Evolutionary conservation across 1,284 basidiomycete species (phyloP).

Genomic region (Boletus hoseneyae): DNA sequence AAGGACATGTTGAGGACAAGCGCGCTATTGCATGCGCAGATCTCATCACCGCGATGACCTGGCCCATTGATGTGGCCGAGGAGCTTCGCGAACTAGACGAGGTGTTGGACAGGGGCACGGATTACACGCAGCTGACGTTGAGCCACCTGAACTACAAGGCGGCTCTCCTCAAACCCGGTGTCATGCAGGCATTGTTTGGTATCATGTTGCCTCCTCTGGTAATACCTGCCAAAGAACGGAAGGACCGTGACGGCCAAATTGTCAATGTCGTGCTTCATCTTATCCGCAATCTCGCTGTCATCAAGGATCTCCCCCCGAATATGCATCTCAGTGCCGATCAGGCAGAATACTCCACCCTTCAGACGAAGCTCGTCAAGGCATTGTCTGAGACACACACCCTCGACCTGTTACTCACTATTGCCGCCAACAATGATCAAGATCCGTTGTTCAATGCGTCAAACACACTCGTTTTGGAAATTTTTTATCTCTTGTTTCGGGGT

Average conservation of each 20-base stretch:
- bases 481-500: slow-evolving; percentile 83
- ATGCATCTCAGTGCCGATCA: slow-evolving; percentile 69
- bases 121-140: slow-evolving; percentile 80
- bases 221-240: slow-evolving; percentile 59
- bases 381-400: slow-evolving; percentile 74
- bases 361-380: slow-evolving; percentile 70
- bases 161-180: slow-evolving; percentile 61
- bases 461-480: slow-evolving; percentile 84
- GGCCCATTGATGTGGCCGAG: slow-evolving; percentile 92
- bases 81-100: slow-evolving; percentile 90
- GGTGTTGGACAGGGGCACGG: slow-evolving; percentile 68
- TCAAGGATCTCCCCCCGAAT: slow-evolving; percentile 76
- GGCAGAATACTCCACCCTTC: slow-evolving; percentile 71
- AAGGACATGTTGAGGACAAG: slow-evolving; percentile 77
- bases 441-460: slow-evolving; percentile 81
- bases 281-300: slow-evolving; percentile 86
- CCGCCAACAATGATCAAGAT: slow-evolving; percentile 68
- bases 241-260: slow-evolving; percentile 78
- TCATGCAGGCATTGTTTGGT: slow-evolving; percentile 66
- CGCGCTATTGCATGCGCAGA: slow-evolving; percentile 85
- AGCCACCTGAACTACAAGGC: slow-evolving; percentile 89
- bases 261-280: slow-evolving; percentile 88
- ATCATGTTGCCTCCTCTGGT: slow-evolving; percentile 70
- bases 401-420: slow-evolving; percentile 79
- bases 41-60: slow-evolving; percentile 91